Evolutionary conservation across 192 early-diverging fungal species (phyloP).

Genomic region (Dispira simplex): DNA sequence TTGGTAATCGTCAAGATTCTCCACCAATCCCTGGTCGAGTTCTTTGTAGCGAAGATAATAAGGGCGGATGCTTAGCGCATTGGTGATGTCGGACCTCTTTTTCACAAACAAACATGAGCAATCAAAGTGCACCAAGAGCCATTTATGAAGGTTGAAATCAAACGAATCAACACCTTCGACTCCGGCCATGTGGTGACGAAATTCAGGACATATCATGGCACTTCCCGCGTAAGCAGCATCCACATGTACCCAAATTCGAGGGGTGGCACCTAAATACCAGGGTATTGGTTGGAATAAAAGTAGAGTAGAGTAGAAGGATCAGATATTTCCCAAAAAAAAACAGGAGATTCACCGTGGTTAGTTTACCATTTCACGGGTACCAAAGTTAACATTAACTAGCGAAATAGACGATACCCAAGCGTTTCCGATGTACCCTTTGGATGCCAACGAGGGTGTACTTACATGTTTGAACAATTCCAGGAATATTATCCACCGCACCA

Average conservation of each 20-base stretch:
- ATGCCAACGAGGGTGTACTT: slow-evolving; percentile 6
- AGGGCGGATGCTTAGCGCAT: slow-evolving; percentile 33
- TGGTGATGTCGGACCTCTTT: slow-evolving; percentile 24
- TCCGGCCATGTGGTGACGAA: slow-evolving; percentile 25
- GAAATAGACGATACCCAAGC: too few species aligned
- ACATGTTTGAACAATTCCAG: slow-evolving; percentile 30
- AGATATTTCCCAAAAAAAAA: too few species aligned
- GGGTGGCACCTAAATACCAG: too few species aligned
- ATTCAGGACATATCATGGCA: slow-evolving; percentile 39
- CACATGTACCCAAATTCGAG: slow-evolving; percentile 38
- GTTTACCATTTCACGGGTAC: too few species aligned
- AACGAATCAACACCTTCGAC: slow-evolving; percentile 41
- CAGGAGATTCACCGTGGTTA: too few species aligned
- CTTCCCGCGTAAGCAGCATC: slow-evolving; percentile 49
- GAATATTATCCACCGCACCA: slow-evolving; percentile 34
- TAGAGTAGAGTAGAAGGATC: too few species aligned
- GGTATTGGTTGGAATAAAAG: too few species aligned
- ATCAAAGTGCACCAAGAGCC: slow-evolving; percentile 46
- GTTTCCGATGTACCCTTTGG: too few species aligned
- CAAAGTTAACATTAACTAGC: too few species aligned
- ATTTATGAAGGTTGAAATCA: slow-evolving; percentile 46
- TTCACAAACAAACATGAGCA: slow-evolving; percentile 44
- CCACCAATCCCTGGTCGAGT: slow-evolving; percentile 21
- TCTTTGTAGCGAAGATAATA: slow-evolving; percentile 29
- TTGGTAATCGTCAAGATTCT: slow-evolving; percentile 40